These are phyloP conservation scores for Scleromitrula shiraiana DNA, from an alignment of 2,329 filamentous ascomycete genomes.

Conservation along the genomic window DNA sequence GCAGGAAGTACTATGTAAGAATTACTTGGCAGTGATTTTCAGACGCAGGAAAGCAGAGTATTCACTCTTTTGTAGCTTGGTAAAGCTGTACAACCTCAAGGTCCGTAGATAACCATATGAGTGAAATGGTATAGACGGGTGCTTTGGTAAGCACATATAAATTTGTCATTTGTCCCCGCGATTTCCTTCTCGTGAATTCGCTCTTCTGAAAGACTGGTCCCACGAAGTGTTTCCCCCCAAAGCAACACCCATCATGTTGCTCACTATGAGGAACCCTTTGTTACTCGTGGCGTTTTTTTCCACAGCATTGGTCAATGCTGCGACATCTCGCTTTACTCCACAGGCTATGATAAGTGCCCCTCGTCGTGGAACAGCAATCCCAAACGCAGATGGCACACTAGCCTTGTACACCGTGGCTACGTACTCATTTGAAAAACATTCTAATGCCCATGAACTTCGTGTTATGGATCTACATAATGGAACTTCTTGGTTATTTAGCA, in stretches of 20 bases:
- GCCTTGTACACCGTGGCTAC: constrained; percentile 63
- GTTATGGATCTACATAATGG: constrained; percentile 52
- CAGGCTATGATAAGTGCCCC: constrained; percentile 69
- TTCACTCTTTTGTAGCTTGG: constrained; percentile 2
- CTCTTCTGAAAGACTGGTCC: neutral
- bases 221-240: neutral
- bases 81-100: neutral
- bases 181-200: no score
- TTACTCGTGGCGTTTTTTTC: constrained; percentile 1
- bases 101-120: constrained; percentile 2
- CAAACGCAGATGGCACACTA: constrained; percentile 57
- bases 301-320: constrained; percentile 8
- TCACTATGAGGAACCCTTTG: constrained; percentile 7
- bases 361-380: constrained; percentile 58
- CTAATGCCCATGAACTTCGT: constrained; percentile 43
- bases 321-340: constrained; percentile 48
- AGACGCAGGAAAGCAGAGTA: neutral
- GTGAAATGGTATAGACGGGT: neutral
- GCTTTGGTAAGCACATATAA: constrained; percentile 1
- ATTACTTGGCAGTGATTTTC: neutral
- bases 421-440: constrained; percentile 69
- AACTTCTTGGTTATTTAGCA: constrained; percentile 17
- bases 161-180: neutral
- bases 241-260: constrained; percentile 2
- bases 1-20: neutral